phyloP scores from a whole-genome alignment of 352 stramenopile genomes.

The Phytophthora sp. region DNA sequence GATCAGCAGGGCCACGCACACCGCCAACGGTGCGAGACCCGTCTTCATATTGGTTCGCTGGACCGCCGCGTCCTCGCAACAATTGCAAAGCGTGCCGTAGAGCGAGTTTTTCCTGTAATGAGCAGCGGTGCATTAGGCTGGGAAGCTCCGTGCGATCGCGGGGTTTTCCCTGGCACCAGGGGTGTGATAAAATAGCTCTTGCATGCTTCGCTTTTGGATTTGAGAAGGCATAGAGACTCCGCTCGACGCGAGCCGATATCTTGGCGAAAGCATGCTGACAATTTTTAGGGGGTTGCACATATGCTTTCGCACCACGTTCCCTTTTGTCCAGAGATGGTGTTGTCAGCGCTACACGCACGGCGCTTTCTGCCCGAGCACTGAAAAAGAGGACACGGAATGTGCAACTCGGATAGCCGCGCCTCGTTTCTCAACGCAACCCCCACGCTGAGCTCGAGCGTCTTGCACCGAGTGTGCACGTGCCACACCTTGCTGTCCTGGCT shows the following conservation, averaged over 20 bases:
- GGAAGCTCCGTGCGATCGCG: constrained; percentile 18
- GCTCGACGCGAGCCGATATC: neutral
- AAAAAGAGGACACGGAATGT: constrained; percentile 30
- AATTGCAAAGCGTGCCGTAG: constrained; percentile 6
- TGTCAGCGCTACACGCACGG: constrained; percentile 1
- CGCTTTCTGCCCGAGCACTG: constrained; percentile 16
- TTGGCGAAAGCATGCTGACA: constrained; percentile 21
- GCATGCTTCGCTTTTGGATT: constrained; percentile 27
- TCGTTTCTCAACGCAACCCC: constrained; percentile 21
- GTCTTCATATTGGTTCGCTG: constrained; percentile 17
- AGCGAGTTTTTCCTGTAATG: constrained; percentile 36
- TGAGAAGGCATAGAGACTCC: constrained; percentile 10
- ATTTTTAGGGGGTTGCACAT: constrained; percentile 13
- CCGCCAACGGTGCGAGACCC: constrained; percentile 16
- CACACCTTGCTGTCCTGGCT: neutral
- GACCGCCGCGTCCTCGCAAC: neutral
- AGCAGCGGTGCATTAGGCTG: constrained; percentile 17
- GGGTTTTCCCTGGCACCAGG: constrained; percentile 21
- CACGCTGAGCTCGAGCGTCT: constrained; percentile 1
- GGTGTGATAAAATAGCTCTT: constrained; percentile 25
- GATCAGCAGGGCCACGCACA: constrained; percentile 17
- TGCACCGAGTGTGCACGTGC: neutral
- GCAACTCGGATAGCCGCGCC: constrained; percentile 27
- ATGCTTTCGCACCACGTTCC: constrained; percentile 29
- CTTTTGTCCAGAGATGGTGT: constrained; percentile 10